Evolutionary conservation across 2,329 filamentous ascomycete species (phyloP), one percentile per base, ranked within the genome.

Genomic region (Westerdykella sp.): DNA sequence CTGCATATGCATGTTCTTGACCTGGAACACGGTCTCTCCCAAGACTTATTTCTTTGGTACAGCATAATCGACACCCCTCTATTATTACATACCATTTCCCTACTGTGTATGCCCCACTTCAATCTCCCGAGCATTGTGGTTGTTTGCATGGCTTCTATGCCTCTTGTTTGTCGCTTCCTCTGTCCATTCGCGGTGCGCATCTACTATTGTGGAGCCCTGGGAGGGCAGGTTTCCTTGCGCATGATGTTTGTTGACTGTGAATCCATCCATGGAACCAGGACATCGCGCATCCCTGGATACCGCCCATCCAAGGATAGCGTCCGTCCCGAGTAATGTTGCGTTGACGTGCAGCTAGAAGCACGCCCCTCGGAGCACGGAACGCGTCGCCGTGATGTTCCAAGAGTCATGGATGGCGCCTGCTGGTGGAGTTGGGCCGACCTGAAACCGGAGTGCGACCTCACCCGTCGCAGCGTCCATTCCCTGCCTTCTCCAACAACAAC

Each of bases 401-500:
- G 49, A 44, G 15, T 39, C 23, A 22, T 47, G 43, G 38, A 48
- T 46, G 46, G 56, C 57, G 56, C 54, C 43, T 60, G 53, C 41
- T 51, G 54, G 48, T 55, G 55, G 58, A 45, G 56, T 44, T 47
- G 41, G 42, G 52, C 3, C 53, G 43, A 52, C 43, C 46, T 66
- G 62, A 66, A 65, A 67, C 62, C 42, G 44, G 37, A 46, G 54
- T 57, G 63, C 48, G 56, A 64, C 60, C 46, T 40, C 47, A 41
- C 42, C 44, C 40, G 55, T 60, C 56, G 52, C 59, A 49, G 49
- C 34, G 41, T 42, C 46, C 46, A 54, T 49, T n/a, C n/a, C n/a
- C n/a, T n/a, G n/a, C n/a, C n/a, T n/a, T n/a, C 43, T 25, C 34
- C 37, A 53, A 53, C 42, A 47, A 42, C 47, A 54, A 42, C 44